Percentiles rank a stretch among this genome's conserved stretches.
Evolutionary conservation across 257 asterid genomes (phyloP).

Genomic region (Prunella vulgaris): DNA sequence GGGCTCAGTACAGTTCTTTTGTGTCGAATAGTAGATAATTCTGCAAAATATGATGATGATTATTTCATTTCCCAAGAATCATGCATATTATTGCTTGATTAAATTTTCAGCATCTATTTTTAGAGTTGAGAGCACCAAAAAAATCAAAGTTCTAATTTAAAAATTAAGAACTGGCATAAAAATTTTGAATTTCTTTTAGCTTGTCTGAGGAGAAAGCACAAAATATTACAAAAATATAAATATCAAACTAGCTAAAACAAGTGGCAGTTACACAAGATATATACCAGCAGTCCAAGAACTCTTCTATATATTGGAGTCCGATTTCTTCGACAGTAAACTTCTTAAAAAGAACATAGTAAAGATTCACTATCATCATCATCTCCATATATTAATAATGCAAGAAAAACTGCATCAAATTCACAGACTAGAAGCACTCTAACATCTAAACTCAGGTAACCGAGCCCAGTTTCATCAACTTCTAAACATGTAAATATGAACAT

Average conservation of each 20-base stretch:
- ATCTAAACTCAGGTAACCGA: neutral
- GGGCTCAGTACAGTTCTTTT: conserved; percentile 62
- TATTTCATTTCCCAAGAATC: neutral
- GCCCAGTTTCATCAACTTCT: neutral
- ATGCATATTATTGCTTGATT: neutral
- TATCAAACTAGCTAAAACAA: neutral
- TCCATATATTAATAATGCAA: neutral
- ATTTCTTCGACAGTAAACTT: neutral
- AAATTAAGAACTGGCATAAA: neutral
- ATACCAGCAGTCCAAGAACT: neutral
- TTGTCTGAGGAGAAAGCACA: neutral
- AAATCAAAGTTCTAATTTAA: neutral
- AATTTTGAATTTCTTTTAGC: neutral
- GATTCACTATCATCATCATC: neutral
- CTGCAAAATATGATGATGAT: conserved; percentile 42
- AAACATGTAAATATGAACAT: neutral
- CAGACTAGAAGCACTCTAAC: neutral
- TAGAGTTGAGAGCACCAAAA: neutral
- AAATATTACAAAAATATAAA: neutral
- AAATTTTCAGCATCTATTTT: neutral
- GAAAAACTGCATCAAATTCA: neutral
- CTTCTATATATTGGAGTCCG: neutral
- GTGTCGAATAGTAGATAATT: conserved; percentile 48
- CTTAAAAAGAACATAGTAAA: neutral
- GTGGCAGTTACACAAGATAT: too few species aligned